phyloP scores from a whole-genome alignment of 352 stramenopile species.

The Aphanomyces stellatus region DNA sequence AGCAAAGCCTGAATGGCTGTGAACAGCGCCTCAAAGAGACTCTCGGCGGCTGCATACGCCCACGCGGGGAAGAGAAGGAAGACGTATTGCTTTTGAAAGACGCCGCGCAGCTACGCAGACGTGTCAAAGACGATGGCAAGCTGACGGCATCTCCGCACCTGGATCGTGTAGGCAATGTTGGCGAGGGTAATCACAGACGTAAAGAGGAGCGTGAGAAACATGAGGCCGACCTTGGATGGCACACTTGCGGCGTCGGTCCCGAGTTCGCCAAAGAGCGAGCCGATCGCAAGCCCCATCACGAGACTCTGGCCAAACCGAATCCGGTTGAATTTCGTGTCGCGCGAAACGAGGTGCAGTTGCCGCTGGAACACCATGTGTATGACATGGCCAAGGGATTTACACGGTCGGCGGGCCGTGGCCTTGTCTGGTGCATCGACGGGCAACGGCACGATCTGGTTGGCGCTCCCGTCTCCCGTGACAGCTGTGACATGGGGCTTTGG shows the following conservation, averaged over 20 bases:
- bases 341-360: conserved; percentile 36
- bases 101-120: not conserved
- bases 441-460: not conserved
- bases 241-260: not conserved
- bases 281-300: conserved; percentile 33
- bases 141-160: not conserved
- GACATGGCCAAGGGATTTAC: not conserved
- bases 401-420: not conserved
- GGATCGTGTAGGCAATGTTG: conserved; percentile 19
- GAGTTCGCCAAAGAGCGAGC: conserved; percentile 29
- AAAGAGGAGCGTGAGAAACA: conserved; percentile 20
- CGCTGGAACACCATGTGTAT: conserved; percentile 20
- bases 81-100: conserved; percentile 17
- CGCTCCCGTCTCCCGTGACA: not conserved
- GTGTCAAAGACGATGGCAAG: not conserved
- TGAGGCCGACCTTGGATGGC: conserved; percentile 21
- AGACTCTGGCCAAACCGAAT: conserved; percentile 44
- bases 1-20: not conserved
- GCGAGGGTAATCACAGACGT: conserved; percentile 17
- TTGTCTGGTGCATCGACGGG: not conserved
- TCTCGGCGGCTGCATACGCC: conserved; percentile 3
- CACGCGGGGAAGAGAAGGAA: conserved; percentile 12
- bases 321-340: conserved; percentile 46
- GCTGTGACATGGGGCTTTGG: not conserved
- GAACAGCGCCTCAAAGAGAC: not conserved